A percentile compares a stretch with the other conserved stretches of the same genome.
Conservation (phyloP, 345 rosid species). For the Trapa incisa region DNA sequence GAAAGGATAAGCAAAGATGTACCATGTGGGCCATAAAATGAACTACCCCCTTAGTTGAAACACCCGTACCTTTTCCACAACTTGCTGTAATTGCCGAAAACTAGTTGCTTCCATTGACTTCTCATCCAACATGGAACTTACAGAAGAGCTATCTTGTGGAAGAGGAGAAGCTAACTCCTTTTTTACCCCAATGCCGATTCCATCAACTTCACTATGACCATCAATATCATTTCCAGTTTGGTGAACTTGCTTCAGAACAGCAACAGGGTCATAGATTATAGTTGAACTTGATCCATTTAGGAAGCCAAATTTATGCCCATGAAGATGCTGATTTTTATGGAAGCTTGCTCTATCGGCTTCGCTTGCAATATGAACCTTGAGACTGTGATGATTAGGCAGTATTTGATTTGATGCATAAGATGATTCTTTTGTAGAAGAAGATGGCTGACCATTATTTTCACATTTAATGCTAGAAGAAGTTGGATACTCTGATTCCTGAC, state of each 20-base stretch:
- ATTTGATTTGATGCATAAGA: slow-evolving; percentile 50
- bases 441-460: slow-evolving; percentile 31
- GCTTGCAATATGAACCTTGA: slow-evolving; percentile 21
- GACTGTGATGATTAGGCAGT: slow-evolving; percentile 28
- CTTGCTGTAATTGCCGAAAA: slow-evolving; percentile 76
- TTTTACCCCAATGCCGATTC: slow-evolving; percentile 20
- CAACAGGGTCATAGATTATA: slow-evolving; percentile 28
- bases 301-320: slow-evolving; percentile 20
- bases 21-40: not conserved
- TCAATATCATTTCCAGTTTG: slow-evolving; percentile 25
- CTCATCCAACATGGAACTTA: slow-evolving; percentile 54
- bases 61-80: slow-evolving; percentile 38
- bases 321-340: slow-evolving; percentile 18
- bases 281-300: slow-evolving; percentile 20
- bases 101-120: slow-evolving; percentile 69
- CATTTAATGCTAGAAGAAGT: slow-evolving; percentile 36
- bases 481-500: slow-evolving; percentile 38
- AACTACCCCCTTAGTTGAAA: not conserved
- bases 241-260: slow-evolving; percentile 27
- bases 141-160: slow-evolving; percentile 45
- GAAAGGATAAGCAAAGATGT: not conserved
- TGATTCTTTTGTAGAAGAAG: slow-evolving; percentile 36
- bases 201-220: slow-evolving; percentile 28
- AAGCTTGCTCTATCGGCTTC: slow-evolving; percentile 21
- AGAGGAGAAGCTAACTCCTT: slow-evolving; percentile 38